Evolutionary conservation across 2,329 filamentous ascomycete species (phyloP), one percentile per base, ranked within the genome.

Genomic region (Pseudocercospora vitis): DNA sequence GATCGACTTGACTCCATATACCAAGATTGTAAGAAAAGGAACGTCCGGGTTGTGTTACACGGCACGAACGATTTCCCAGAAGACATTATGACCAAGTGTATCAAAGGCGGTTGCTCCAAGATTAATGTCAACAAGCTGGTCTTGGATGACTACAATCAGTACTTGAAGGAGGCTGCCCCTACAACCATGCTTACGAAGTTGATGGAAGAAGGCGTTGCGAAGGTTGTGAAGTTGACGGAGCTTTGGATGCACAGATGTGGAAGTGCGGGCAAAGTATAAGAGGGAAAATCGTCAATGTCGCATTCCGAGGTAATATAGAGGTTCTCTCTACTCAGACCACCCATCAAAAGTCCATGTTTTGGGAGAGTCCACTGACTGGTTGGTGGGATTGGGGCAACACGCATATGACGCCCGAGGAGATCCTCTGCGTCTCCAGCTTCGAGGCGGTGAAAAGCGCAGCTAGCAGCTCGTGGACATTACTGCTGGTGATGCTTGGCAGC

Each of bases 101-200:
- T 84, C 59, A 65, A 67, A 18, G 71, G 72, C 11, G 80, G 81
- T 0, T 73, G 79, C n/a, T 71, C 75, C 19, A 82, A 83, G 65
- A 70, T 82, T 55, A 84, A 84, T 56, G 79, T 84, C 2, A 84
- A 84, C 59, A 79, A 78, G 53, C 42, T 50, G 65, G 61, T 78
- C 29, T 71, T 81, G 16, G 67, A 78, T 11, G 73, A 78, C 50
- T 64, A 61, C 26, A 61, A 63, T 28, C 72, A 66, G 21, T 64
- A 67, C 40, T 47, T 63, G 31, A 59, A 64, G 24, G 53, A 60
- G 33, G 51, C 53, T 14, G 60, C 62, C 8, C 39, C 55, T n/a
- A 57, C 47, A n/a, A 60, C 54, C 28, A 28, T 53, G 7, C 24
- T 61, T 16, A 64, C 60, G 31, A 60, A 57, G 39, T 48, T 63